Evolutionary conservation across 1,139 yeast species (phyloP).

Genomic region (Protomyces macrosporus): DNA sequence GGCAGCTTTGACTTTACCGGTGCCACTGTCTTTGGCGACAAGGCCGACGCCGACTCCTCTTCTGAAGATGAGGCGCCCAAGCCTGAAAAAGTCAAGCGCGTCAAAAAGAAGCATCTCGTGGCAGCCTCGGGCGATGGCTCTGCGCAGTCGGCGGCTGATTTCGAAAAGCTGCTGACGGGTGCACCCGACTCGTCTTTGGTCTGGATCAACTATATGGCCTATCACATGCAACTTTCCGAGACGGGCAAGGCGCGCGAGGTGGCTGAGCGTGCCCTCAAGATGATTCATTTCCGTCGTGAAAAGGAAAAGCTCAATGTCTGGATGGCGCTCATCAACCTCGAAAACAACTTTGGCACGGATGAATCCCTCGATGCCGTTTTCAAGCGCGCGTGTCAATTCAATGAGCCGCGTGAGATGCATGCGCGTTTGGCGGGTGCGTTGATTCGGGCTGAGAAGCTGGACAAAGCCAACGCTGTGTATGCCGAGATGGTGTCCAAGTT

Average conservation of each 20-base stretch:
- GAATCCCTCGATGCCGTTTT: slow-evolving; percentile 76
- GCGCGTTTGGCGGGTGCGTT: slow-evolving; percentile 24
- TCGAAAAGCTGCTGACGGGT: slow-evolving; percentile 83
- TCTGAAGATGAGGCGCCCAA: slow-evolving; percentile 25
- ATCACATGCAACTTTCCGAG: slow-evolving; percentile 90
- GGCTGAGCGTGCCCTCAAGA: slow-evolving; percentile 85
- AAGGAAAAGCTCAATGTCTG: slow-evolving; percentile 88
- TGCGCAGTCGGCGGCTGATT: slow-evolving; percentile 78
- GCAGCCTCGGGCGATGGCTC: slow-evolving; percentile 77
- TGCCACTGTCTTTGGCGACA: slow-evolving; percentile 31
- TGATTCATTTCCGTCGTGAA: slow-evolving; percentile 87
- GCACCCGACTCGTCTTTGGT: slow-evolving; percentile 88
- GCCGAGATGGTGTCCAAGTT: slow-evolving; percentile 71
- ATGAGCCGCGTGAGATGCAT: slow-evolving; percentile 56
- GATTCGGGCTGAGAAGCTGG: slow-evolving; percentile 37
- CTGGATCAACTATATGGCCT: slow-evolving; percentile 99
- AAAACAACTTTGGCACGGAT: slow-evolving; percentile 82
- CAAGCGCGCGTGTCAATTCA: slow-evolving; percentile 78
- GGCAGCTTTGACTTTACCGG: slow-evolving; percentile 34
- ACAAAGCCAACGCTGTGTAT: slow-evolving; percentile 65
- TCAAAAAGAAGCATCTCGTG: slow-evolving; percentile 55
- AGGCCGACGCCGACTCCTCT: slow-evolving; percentile 3
- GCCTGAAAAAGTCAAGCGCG: slow-evolving; percentile 37
- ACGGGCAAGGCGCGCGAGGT: slow-evolving; percentile 90
- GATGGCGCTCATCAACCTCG: slow-evolving; percentile 92